Evolutionary conservation across 257 asterid species (phyloP).

Genomic region (Misopates orontium): DNA sequence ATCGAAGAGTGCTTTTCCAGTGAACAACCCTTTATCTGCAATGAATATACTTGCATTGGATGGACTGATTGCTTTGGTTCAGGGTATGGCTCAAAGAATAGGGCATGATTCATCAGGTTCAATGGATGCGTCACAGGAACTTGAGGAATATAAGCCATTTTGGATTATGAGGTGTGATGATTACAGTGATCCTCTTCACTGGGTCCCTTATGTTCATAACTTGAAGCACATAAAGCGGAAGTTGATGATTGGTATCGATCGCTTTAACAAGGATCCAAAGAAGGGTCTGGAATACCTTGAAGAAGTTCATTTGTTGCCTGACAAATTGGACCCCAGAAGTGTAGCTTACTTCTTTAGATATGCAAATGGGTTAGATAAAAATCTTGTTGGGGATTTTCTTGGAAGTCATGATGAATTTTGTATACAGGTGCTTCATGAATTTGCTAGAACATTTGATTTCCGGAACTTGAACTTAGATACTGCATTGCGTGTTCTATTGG

Average conservation of each 20-base stretch:
- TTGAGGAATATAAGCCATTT: conserved; percentile 83
- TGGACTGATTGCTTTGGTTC: conserved; percentile 95
- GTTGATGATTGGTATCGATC: conserved; percentile 97
- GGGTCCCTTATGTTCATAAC: conserved; percentile 89
- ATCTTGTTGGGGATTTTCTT: conserved; percentile 96
- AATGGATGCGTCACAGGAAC: conserved; percentile 55
- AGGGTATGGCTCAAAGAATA: conserved; percentile 99
- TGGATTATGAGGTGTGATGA: conserved; percentile 96
- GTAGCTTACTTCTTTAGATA: conserved; percentile 97
- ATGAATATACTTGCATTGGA: conserved; percentile 99
- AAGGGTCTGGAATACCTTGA: conserved; percentile 96
- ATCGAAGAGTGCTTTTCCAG: conserved; percentile 97
- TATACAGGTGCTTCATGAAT: conserved; percentile 95
- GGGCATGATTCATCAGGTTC: conserved; percentile 72
- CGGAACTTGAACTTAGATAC: conserved; percentile 94
- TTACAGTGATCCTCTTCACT: conserved; percentile 76
- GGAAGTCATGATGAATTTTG: conserved; percentile 98
- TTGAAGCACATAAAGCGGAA: conserved; percentile 88
- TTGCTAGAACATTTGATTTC: conserved; percentile 92
- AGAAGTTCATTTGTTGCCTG: conserved; percentile 92
- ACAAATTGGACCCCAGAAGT: conserved; percentile 95
- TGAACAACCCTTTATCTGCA: conserved; percentile 85
- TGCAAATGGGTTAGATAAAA: conserved; percentile 94
- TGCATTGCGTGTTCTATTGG: conserved; percentile 86
- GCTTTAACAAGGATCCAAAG: conserved; percentile 95